These are phyloP conservation scores for Papiliotrema nemorosa DNA, from an alignment of 1,284 basidiomycete genomes.

Conservation along the genomic window DNA sequence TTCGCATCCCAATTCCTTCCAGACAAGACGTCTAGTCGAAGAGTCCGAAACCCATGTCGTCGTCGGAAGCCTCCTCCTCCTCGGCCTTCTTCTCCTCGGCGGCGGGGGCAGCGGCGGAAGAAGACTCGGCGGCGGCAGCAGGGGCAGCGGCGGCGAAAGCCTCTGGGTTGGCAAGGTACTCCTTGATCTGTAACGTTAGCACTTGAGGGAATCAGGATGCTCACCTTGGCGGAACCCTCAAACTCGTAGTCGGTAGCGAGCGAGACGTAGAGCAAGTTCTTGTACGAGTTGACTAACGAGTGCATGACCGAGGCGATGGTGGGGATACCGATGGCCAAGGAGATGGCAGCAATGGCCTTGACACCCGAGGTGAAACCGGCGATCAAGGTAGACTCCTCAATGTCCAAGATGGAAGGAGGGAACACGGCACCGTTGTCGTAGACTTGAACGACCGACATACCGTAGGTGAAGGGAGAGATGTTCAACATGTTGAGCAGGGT, in stretches of 20 bases:
- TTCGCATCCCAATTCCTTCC: too few relatives aligned
- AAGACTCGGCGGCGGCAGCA: conserved; percentile 57
- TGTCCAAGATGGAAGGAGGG: conserved; percentile 85
- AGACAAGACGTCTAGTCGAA: conserved; percentile 81
- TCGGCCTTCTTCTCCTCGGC: conserved; percentile 56
- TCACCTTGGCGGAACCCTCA: conserved; percentile 87
- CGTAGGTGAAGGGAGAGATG: conserved; percentile 98
- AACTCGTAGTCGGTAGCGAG: conserved; percentile 93
- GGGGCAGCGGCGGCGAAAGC: conserved; percentile 82
- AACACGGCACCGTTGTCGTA: conserved; percentile 90
- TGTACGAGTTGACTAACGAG: conserved; percentile 97
- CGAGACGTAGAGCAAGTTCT: conserved; percentile 91
- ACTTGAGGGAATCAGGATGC: conserved; percentile 27
- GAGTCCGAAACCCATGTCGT: conserved; percentile 68
- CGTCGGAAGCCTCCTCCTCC: conserved; percentile 69
- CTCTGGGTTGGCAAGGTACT: conserved; percentile 93
- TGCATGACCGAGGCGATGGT: conserved; percentile 91
- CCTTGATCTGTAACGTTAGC: conserved; percentile 68
- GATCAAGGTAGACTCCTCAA: conserved; percentile 85
- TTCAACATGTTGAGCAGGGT: conserved; percentile 99
- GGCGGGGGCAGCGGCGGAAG: conserved; percentile 56
- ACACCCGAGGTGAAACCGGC: conserved; percentile 87
- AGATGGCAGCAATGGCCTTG: conserved; percentile 94
- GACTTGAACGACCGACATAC: conserved; percentile 94
- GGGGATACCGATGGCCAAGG: conserved; percentile 91